A percentile compares a stretch with the other conserved stretches of the same genome.
phyloP scores from a whole-genome alignment of 176 grass and related monocot genomes.

The Tillandsia leiboldiana region DNA sequence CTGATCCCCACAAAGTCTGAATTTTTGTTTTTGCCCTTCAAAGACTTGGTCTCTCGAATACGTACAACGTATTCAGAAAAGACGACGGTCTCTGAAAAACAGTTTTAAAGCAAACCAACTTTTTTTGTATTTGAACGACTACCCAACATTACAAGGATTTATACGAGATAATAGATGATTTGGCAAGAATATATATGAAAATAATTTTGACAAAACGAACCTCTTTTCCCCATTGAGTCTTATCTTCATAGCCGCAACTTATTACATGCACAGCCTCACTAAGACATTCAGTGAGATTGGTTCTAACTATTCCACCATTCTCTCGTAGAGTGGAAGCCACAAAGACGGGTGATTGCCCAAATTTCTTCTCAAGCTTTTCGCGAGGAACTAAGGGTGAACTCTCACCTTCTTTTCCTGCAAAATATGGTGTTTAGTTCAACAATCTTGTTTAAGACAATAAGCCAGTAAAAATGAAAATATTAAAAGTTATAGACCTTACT shows the following conservation, averaged over 20 bases:
- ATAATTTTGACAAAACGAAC: slow-evolving; percentile 9
- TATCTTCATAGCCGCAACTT: slow-evolving; percentile 44
- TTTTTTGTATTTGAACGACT: too few relatives aligned
- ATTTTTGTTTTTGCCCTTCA: too few relatives aligned
- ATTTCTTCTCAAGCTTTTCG: slow-evolving; percentile 53
- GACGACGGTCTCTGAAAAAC: too few relatives aligned
- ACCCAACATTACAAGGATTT: too few relatives aligned
- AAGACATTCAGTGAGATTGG: slow-evolving; percentile 23
- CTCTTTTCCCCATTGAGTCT: slow-evolving; percentile 56
- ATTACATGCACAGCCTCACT: slow-evolving; percentile 31
- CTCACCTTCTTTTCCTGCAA: slow-evolving; percentile 27
- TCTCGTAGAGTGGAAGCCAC: slow-evolving; percentile 35
- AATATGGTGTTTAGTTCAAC: background rate
- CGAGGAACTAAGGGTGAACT: slow-evolving; percentile 24
- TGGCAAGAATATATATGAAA: background rate
- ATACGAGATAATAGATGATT: too few relatives aligned
- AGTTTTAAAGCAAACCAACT: too few relatives aligned
- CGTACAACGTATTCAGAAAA: too few relatives aligned
- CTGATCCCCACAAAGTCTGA: too few relatives aligned
- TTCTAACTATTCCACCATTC: slow-evolving; percentile 18
- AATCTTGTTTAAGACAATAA: background rate
- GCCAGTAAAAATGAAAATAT: too few relatives aligned
- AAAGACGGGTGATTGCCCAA: slow-evolving; percentile 39
- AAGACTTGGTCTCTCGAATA: too few relatives aligned
- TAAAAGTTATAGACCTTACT: too few relatives aligned